Percentiles rank a stretch among this genome's conserved stretches.
phyloP scores from a whole-genome alignment of 495 filamentous ascomycete species.

The Endocarpon pusillum region DNA sequence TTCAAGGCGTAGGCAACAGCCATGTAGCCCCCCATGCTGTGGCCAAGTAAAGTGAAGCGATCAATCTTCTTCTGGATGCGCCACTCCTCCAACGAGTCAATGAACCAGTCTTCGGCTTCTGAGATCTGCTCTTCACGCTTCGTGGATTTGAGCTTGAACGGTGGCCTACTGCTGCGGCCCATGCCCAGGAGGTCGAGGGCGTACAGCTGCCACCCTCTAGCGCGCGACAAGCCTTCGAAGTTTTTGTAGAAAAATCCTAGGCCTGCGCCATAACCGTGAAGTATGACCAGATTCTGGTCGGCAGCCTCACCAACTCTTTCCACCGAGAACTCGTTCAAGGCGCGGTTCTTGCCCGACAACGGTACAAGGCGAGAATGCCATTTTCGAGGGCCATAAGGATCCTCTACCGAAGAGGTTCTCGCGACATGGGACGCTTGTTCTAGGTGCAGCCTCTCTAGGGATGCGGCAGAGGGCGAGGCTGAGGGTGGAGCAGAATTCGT shows the following conservation, averaged over 20 bases:
- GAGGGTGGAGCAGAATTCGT: slow-evolving; percentile 24
- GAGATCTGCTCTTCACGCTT: slow-evolving; percentile 63
- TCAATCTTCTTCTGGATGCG: slow-evolving; percentile 74
- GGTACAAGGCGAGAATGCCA: slow-evolving; percentile 78
- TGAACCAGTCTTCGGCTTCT: slow-evolving; percentile 90
- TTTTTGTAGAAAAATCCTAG: slow-evolving; percentile 97
- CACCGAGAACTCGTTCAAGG: slow-evolving; percentile 79
- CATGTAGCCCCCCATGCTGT: slow-evolving; percentile 88
- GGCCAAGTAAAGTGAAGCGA: slow-evolving; percentile 79
- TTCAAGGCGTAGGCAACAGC: slow-evolving; percentile 89
- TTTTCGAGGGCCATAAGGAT: slow-evolving; percentile 71
- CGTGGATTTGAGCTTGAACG: slow-evolving; percentile 70
- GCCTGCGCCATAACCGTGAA: slow-evolving; percentile 92
- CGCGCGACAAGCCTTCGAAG: slow-evolving; percentile 67
- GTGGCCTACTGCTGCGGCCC: slow-evolving; percentile 73
- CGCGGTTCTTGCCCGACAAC: slow-evolving; percentile 68
- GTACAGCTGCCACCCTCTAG: slow-evolving; percentile 73
- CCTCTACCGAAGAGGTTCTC: slow-evolving; percentile 35
- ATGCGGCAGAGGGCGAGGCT: slow-evolving; percentile 23
- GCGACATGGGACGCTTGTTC: slow-evolving; percentile 24
- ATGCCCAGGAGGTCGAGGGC: slow-evolving; percentile 88
- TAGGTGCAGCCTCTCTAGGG: slow-evolving; percentile 22
- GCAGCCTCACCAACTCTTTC: slow-evolving; percentile 63
- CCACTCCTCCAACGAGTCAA: slow-evolving; percentile 95
- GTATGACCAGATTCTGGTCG: slow-evolving; percentile 81